Evolutionary conservation across 192 early-diverging fungal species (phyloP), one percentile per base, ranked within the genome.

Genomic region (Coemansia reversa): DNA sequence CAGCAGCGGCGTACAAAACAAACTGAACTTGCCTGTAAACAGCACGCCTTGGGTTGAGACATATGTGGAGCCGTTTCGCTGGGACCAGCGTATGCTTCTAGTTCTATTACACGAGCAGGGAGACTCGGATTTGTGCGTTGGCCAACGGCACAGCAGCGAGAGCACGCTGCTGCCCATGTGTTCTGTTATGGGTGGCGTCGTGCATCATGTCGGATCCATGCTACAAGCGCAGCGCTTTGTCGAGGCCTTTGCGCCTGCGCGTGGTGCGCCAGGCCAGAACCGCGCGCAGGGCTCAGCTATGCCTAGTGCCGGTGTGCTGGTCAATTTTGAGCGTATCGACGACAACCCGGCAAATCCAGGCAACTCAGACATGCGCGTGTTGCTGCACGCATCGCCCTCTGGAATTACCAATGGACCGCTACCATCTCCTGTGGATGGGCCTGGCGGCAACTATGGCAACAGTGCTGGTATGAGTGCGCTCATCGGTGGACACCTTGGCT

Each of bases 31-130:
- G 32, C 89, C 87, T 5, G 79, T 76, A 12, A 76, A 66, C 58
- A 75, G 72, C 47, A 75, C 85, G 4, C 86, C 90, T 9, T 91
- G 91, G 55, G 81, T 79, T 7, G 83, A 88, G 55, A 72, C 84
- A 12, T 91, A 89, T 61, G 60, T 79, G 7, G 91, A 94, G 75
- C 92, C 92, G 35, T 92, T 93, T 39, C 75, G 92, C 23, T 94
- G 92, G 92, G 90, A 94, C 58, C 91, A 94, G 58, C 70, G 87
- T 2, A 66, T 94, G 30, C 84, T 79, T 45, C 85, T 91, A 3
- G 76, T 94, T 29, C 71, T 90, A 47, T 66, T 92, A 22, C 75
- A 86, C 58, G 85, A 84, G 35, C 49, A 55, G 18, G 58, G 55
- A 19, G 70, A 73, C 45, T 19, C 12, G 7, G 49, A 47, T 42